phyloP scores from a whole-genome alignment of 2,329 filamentous ascomycete species.

The Pestalotiopsis sp. region DNA sequence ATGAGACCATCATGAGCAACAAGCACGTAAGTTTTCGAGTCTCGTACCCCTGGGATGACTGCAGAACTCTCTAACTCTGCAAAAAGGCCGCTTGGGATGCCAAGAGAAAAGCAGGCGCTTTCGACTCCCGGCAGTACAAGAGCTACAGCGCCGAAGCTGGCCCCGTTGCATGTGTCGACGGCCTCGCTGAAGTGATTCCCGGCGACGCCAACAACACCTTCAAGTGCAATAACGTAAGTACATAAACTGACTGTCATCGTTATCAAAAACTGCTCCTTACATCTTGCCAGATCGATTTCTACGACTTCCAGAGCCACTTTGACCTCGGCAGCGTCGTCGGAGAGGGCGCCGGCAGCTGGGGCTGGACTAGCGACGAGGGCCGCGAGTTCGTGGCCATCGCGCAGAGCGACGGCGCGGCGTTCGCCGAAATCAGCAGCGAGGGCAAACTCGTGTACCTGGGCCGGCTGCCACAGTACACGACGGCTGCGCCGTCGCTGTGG shows the following conservation, averaged over 20 bases:
- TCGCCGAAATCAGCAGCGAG: conserved; percentile 47
- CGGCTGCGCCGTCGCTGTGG: conserved; percentile 30
- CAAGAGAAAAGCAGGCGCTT: conserved; percentile 6
- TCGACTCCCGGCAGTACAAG: conserved; percentile 11
- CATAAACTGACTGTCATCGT: not conserved
- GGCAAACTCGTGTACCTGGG: conserved; percentile 51
- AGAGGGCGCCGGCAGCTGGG: conserved; percentile 16
- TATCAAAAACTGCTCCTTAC: not conserved
- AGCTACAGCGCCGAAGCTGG: conserved; percentile 10
- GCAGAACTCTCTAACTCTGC: not conserved
- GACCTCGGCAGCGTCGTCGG: conserved; percentile 40
- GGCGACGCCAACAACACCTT: conserved; percentile 52
- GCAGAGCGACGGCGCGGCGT: conserved; percentile 52
- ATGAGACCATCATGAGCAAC: conserved; percentile 16
- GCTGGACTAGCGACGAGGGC: conserved; percentile 42
- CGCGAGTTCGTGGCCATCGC: conserved; percentile 53
- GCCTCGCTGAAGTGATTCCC: conserved; percentile 45
- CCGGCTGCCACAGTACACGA: conserved; percentile 45
- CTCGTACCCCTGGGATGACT: too few species aligned
- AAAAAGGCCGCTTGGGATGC: conserved; percentile 13
- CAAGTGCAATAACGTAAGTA: conserved; percentile 43
- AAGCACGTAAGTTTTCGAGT: conserved; percentile 13
- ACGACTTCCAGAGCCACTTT: conserved; percentile 49
- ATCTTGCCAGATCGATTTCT: conserved; percentile 15
- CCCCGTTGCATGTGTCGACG: conserved; percentile 40